Evolutionary conservation across 192 early-diverging fungal species (phyloP).

Genomic region (Rhizophagus sp.): DNA sequence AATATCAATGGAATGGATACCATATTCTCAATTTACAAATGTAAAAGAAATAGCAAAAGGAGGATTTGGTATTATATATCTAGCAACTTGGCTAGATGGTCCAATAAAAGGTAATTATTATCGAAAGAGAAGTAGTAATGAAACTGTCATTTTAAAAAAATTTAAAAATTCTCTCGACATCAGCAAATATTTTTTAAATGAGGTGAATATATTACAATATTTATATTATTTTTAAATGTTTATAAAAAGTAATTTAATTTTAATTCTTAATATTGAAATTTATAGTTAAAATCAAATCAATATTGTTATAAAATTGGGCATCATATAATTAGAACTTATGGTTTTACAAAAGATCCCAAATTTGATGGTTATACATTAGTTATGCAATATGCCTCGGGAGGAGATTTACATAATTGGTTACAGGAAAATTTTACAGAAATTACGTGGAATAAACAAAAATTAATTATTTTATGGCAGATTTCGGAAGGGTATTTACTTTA

Average conservation of each 20-base stretch:
- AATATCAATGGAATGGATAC: no score
- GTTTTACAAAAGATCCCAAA: neutral
- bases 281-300: neutral
- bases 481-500: neutral
- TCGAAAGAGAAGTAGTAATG: neutral
- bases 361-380: neutral
- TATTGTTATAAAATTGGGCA: no score
- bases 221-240: no score
- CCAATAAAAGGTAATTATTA: no score
- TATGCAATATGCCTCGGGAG: neutral
- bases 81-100: no score
- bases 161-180: neutral
- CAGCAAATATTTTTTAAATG: neutral
- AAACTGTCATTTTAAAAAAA: neutral
- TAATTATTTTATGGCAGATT: neutral
- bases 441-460: slow-evolving; percentile 6
- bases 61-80: no score
- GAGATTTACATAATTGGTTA: slow-evolving; percentile 4
- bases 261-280: neutral
- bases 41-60: no score
- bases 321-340: no score
- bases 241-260: neutral
- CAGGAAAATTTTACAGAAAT: neutral
- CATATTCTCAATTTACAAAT: no score
- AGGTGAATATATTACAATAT: neutral